These are phyloP conservation scores for Liquidambar formosana DNA, from an alignment of 164 flowering plant genomes.

Conservation along the genomic window DNA sequence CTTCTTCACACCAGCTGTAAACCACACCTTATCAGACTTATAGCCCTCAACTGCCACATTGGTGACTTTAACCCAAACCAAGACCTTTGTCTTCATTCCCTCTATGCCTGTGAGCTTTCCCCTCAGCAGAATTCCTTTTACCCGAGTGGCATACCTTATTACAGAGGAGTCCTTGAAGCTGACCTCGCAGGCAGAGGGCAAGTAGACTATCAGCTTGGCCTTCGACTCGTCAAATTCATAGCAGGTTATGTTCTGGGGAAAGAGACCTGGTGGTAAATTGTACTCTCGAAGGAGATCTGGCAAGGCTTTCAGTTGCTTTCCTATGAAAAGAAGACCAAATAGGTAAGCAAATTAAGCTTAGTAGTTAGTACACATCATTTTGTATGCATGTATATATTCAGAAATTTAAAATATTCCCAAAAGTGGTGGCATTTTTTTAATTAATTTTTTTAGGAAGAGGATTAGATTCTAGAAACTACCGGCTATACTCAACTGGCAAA, in stretches of 20 bases:
- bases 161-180: slow-evolving; percentile 80
- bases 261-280: slow-evolving; percentile 78
- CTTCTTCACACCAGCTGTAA: slow-evolving; percentile 87
- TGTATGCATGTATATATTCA: too few relatives aligned
- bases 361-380: too few relatives aligned
- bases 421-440: too few relatives aligned
- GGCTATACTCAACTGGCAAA: too few relatives aligned
- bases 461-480: too few relatives aligned
- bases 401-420: too few relatives aligned
- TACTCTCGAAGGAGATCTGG: slow-evolving; percentile 63
- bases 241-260: slow-evolving; percentile 78
- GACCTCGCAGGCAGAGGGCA: slow-evolving; percentile 76
- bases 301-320: slow-evolving; percentile 65
- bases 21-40: slow-evolving; percentile 86
- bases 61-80: slow-evolving; percentile 93
- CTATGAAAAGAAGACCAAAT: slow-evolving; percentile 31
- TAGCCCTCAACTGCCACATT: slow-evolving; percentile 63
- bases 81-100: slow-evolving; percentile 92
- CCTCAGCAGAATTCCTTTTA: slow-evolving; percentile 61
- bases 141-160: slow-evolving; percentile 53
- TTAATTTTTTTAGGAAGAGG: too few relatives aligned
- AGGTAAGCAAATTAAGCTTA: too few relatives aligned
- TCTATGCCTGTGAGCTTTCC: slow-evolving; percentile 85
- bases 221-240: slow-evolving; percentile 82
- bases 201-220: slow-evolving; percentile 70